Conservation (phyloP, 768 basidiomycete species). For the Lyophyllum shimeji region DNA sequence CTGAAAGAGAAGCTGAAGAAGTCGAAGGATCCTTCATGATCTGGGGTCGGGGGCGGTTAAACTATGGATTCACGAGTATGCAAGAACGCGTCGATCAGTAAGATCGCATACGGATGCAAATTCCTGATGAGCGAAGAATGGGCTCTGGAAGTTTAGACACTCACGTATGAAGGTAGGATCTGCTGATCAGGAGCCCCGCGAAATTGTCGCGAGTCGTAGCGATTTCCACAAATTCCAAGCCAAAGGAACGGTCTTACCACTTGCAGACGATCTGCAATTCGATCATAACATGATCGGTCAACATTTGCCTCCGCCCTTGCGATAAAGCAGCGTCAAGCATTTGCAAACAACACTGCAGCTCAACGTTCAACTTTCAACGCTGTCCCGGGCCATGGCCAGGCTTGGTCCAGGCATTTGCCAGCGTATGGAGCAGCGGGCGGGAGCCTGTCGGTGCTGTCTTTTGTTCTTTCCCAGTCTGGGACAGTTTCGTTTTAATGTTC, state of each 20-base stretch:
- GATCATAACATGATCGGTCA: conserved; percentile 12
- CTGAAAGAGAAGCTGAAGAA: conserved; percentile 8
- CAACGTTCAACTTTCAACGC: too few relatives aligned
- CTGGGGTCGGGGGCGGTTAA: not conserved
- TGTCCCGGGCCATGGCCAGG: too few relatives aligned
- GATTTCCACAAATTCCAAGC: conserved; percentile 12
- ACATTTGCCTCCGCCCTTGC: not conserved
- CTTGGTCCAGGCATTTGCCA: too few relatives aligned
- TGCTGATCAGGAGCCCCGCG: conserved; percentile 13
- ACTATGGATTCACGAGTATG: conserved; percentile 3
- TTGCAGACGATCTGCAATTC: conserved; percentile 11
- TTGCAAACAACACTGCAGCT: not conserved
- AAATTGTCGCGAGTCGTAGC: not conserved
- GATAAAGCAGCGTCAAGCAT: conserved; percentile 7
- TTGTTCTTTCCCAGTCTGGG: too few relatives aligned
- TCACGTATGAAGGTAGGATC: conserved; percentile 10
- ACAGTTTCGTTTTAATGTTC: too few relatives aligned
- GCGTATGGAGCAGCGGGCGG: too few relatives aligned
- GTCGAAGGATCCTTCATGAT: conserved; percentile 8
- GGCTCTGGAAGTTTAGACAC: not conserved
- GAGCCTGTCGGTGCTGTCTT: too few relatives aligned
- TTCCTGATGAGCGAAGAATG: not conserved
- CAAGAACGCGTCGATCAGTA: conserved; percentile 14
- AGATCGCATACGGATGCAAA: conserved; percentile 9
- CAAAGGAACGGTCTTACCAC: conserved; percentile 18